Conservation (phyloP, 1,284 basidiomycete genomes). For the Ustilago vetiveriae region DNA sequence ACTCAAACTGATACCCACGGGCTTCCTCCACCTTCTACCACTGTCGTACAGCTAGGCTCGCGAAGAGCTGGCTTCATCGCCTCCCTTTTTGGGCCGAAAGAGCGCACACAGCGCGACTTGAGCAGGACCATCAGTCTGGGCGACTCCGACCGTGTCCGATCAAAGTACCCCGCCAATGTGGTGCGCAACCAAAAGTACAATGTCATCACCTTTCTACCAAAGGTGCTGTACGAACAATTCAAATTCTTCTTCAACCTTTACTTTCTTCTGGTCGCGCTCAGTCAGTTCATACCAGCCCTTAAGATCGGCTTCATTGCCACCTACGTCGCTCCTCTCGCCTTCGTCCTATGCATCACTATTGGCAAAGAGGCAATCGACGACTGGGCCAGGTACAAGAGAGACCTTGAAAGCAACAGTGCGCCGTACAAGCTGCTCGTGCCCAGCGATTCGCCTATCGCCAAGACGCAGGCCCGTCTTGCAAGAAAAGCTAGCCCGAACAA, state of each 20-base stretch:
- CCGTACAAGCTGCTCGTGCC: constrained; percentile 82
- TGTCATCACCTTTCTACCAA: constrained; percentile 88
- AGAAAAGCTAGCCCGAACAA: constrained; percentile 29
- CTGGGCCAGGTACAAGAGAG: constrained; percentile 88
- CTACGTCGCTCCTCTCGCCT: constrained; percentile 93
- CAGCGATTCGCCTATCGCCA: constrained; percentile 48
- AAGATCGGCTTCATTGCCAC: constrained; percentile 98
- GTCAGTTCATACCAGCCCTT: constrained; percentile 93
- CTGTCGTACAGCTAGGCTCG: constrained; percentile 25
- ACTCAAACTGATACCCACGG: constrained; percentile 20
- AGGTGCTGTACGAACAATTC: constrained; percentile 99
- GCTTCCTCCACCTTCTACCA: constrained; percentile 11
- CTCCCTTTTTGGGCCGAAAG: constrained; percentile 29
- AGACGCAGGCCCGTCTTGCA: constrained; percentile 21
- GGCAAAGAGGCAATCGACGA: constrained; percentile 99
- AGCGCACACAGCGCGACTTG: constrained; percentile 18
- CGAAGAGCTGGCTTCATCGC: constrained; percentile 29
- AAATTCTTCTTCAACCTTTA: constrained; percentile 99
- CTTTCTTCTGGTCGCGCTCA: constrained; percentile 94
- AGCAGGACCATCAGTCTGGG: constrained; percentile 39
- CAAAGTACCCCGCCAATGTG: constrained; percentile 76
- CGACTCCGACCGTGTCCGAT: constrained; percentile 39
- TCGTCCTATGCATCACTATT: constrained; percentile 93
- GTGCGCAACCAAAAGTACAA: constrained; percentile 99
- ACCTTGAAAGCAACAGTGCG: constrained; percentile 92